These are phyloP conservation scores for Proliferodiscus dingleyae DNA, from an alignment of 2,329 filamentous ascomycete species.

Conservation along the genomic window DNA sequence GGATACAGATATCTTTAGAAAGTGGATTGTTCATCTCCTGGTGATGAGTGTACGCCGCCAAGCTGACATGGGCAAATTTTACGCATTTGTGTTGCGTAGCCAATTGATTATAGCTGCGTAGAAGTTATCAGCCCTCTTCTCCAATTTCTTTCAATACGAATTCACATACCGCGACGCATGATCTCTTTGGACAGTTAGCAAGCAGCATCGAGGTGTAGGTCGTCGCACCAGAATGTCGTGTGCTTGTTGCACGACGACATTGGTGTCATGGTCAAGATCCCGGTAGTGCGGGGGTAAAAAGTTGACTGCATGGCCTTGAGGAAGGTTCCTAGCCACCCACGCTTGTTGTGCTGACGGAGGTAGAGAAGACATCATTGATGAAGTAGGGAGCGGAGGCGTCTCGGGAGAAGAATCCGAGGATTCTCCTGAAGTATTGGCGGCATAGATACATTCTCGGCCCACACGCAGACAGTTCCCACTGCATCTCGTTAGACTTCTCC, in stretches of 20 bases:
- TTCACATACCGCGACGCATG: slow-evolving; percentile 10
- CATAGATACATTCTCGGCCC: not conserved
- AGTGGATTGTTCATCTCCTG: slow-evolving; percentile 9
- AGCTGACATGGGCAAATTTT: slow-evolving; percentile 13
- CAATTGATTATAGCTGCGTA: slow-evolving; percentile 12
- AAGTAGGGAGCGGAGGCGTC: not conserved
- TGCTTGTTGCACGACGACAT: slow-evolving; percentile 15
- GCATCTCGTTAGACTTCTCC: no score
- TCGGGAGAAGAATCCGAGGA: not conserved
- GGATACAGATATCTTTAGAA: slow-evolving; percentile 12
- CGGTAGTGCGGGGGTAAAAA: slow-evolving; percentile 5
- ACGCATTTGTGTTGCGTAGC: slow-evolving; percentile 11
- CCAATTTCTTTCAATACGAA: not conserved
- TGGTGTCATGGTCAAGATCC: slow-evolving; percentile 2
- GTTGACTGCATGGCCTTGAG: not conserved
- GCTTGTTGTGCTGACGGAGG: slow-evolving; percentile 6
- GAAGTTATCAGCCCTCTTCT: not conserved
- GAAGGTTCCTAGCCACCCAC: slow-evolving; percentile 4
- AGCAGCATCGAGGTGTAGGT: slow-evolving; percentile 9
- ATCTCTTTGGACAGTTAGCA: slow-evolving; percentile 6
- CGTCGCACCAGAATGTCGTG: slow-evolving; percentile 8
- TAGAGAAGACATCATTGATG: not conserved
- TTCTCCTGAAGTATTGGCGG: not conserved
- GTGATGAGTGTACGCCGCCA: slow-evolving; percentile 14
- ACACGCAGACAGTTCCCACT: not conserved